Evolutionary conservation across 2,329 filamentous ascomycete species (phyloP), one percentile per base, ranked within the genome.

Genomic region (Epicoccum sorghinum): DNA sequence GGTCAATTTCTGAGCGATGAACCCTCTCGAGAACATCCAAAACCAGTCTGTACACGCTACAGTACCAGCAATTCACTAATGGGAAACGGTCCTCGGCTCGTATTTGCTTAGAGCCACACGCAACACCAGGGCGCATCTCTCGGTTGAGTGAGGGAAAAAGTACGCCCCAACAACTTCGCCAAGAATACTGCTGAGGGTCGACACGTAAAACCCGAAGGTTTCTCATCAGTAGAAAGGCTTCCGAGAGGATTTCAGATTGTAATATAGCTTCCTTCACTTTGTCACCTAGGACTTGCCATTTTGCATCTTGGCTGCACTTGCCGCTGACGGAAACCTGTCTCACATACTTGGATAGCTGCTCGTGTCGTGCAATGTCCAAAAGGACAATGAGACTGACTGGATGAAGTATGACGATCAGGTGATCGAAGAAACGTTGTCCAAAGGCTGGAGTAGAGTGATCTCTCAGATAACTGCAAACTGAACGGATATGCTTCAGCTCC

Each of bases 381-480:
- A 57, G 27, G 4, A 27, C 29, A 3, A 25, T 13, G 2, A 52
- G 44, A 13, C 48, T 57, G 18, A 22, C 7, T 3, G 45, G 48
- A 23, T 57, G 54, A 0, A 57, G 37, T 8, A 57, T 42, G 4
- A 39, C 40, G 2, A 47, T 27, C 3, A 50, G 22, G 18, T 47
- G 25, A 3, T 36, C 23, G 41, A 54, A 57, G 41, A 54, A 57
- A 33, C 40, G 18, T 13, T 18, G 41, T n/a, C 54, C 45, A 29
- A 44, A 57, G 13, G 49, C 39, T 4, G 39, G n/a, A n/a, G 7
- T 22, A 5, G 25, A 27, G 4, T 13, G 54, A 8, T 6, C 18
- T 10, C 18, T 27, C 14, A 24, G 29, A 14, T 10, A 27, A 18
- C 9, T 42, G 46, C 35, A 53, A 1, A 40, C 45, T 7, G 10